Percentiles rank a stretch among this genome's conserved stretches.
phyloP scores from a whole-genome alignment of 345 rosid species.

The Citrus medica region DNA sequence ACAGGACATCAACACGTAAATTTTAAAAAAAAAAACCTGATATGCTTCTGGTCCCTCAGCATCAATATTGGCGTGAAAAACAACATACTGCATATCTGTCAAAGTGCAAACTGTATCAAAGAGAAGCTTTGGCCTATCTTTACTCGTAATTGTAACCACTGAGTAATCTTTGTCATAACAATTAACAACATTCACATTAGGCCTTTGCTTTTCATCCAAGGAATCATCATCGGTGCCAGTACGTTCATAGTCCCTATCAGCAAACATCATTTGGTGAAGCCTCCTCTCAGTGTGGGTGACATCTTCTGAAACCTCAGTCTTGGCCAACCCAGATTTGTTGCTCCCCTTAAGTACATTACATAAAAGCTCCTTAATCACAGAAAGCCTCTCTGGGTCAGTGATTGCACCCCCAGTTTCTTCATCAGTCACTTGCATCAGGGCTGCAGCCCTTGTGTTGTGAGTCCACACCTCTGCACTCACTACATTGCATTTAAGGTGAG shows the following conservation, averaged over 20 bases:
- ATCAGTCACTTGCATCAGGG: conserved; percentile 86
- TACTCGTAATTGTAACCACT: conserved; percentile 69
- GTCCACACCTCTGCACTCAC: conserved; percentile 93
- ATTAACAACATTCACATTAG: conserved; percentile 73
- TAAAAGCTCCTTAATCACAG: conserved; percentile 63
- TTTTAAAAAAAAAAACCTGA: conserved; percentile 41
- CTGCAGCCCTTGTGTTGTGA: conserved; percentile 86
- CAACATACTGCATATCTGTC: conserved; percentile 96
- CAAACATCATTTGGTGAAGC: conserved; percentile 99
- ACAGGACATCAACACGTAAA: not conserved
- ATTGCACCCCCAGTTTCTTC: conserved; percentile 63
- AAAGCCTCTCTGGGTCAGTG: conserved; percentile 57
- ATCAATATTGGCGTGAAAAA: conserved; percentile 81
- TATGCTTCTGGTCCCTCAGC: conserved; percentile 67
- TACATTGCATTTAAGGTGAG: conserved; percentile 79
- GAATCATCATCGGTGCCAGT: conserved; percentile 33
- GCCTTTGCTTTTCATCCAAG: conserved; percentile 58
- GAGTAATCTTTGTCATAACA: conserved; percentile 86
- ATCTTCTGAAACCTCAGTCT: conserved; percentile 62
- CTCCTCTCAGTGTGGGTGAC: conserved; percentile 75
- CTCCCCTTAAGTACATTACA: conserved; percentile 79
- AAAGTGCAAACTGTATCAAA: conserved; percentile 85
- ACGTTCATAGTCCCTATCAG: conserved; percentile 86
- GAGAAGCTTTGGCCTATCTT: conserved; percentile 91
- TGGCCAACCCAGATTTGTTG: conserved; percentile 59